These are phyloP conservation scores for Centrapalus pauciflorus DNA, from an alignment of 129 eudicot genomes.

Conservation along the genomic window DNA sequence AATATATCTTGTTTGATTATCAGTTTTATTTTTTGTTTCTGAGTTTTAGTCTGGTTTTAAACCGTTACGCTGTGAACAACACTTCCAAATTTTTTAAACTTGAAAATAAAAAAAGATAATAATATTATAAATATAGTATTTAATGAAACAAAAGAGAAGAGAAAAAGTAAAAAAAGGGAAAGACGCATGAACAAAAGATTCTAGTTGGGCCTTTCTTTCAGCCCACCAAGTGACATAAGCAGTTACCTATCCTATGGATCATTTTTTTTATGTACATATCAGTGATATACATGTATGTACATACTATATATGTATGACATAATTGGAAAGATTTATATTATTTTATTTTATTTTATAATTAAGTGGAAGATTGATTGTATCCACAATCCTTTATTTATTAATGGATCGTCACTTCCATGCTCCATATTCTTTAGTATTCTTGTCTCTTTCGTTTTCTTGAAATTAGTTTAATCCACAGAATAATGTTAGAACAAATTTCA, in stretches of 20 bases:
- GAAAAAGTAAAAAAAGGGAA: neutral
- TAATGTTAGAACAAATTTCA: no score
- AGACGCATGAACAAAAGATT: slow-evolving; percentile 14
- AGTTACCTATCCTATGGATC: slow-evolving; percentile 29
- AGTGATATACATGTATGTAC: no score
- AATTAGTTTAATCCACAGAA: no score
- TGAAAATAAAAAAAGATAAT: neutral
- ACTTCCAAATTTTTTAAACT: no score
- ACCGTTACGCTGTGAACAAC: no score
- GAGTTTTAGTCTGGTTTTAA: no score
- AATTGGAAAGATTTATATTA: no score
- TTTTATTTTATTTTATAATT: neutral
- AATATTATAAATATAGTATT: neutral
- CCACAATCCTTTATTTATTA: neutral
- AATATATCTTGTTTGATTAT: no score
- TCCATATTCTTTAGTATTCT: neutral
- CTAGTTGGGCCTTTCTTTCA: neutral
- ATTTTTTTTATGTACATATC: no score
- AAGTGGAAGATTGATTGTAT: neutral
- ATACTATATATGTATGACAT: no score
- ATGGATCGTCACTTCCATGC: slow-evolving; percentile 14
- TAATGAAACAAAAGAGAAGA: neutral
- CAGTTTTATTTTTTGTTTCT: no score
- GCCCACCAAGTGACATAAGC: slow-evolving; percentile 46
- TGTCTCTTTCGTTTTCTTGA: neutral